Percentiles rank a stretch among this genome's conserved stretches.
phyloP scores from a whole-genome alignment of 192 early-diverging fungal species.

The Piromyces finnis region DNA sequence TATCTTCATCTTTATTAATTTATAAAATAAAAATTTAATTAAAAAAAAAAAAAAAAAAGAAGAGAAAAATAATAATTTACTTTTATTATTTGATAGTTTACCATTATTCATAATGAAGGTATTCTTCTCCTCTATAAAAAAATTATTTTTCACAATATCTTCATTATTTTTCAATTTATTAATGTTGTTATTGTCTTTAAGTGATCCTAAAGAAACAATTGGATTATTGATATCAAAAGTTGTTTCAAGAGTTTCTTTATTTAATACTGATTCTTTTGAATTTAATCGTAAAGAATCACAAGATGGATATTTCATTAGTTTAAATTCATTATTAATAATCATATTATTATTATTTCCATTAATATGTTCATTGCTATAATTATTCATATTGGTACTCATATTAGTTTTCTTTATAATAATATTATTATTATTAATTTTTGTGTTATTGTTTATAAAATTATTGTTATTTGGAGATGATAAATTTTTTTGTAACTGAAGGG shows the following conservation, averaged over 20 bases:
- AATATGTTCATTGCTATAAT: not conserved
- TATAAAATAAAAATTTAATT: not conserved
- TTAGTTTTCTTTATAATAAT: not conserved
- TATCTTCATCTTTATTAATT: not conserved
- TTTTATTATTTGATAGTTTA: not conserved
- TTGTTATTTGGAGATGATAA: too few relatives aligned
- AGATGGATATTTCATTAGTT: not conserved
- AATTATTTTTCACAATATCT: not conserved
- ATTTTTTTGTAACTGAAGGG: too few relatives aligned
- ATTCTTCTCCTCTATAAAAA: not conserved
- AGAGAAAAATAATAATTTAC: too few relatives aligned
- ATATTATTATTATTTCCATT: not conserved
- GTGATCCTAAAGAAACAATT: not conserved
- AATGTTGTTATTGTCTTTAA: not conserved
- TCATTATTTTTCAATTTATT: not conserved
- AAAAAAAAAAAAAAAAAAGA: too few relatives aligned
- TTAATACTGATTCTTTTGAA: not conserved
- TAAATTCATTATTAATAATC: not conserved
- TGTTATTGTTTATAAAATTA: too few relatives aligned
- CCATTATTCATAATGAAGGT: not conserved
- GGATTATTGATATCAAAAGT: not conserved
- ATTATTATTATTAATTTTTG: too few relatives aligned
- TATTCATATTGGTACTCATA: not conserved
- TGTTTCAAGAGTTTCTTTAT: not conserved
- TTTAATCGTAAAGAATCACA: not conserved